Evolutionary conservation across 2,329 filamentous ascomycete species (phyloP).

Genomic region (Hypoxylon sp.): DNA sequence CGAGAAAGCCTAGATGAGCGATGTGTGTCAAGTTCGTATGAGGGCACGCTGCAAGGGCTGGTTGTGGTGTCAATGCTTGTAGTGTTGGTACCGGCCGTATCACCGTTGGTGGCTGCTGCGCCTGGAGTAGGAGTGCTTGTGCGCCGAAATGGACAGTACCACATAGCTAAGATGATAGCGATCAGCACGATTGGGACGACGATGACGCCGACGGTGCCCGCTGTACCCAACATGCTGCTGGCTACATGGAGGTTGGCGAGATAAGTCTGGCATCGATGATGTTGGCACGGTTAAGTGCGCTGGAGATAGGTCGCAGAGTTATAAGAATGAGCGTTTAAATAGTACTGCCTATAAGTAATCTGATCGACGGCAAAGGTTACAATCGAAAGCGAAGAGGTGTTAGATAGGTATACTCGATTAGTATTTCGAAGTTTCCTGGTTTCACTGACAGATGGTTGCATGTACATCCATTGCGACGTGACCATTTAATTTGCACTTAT

Average conservation of each 20-base stretch:
- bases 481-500: conserved; percentile 39
- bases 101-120: neutral
- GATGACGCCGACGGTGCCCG: conserved; percentile 37
- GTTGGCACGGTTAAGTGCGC: conserved; percentile 9
- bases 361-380: conserved; percentile 8
- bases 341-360: neutral
- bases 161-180: conserved; percentile 39
- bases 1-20: conserved; percentile 37
- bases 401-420: conserved; percentile 15
- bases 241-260: conserved; percentile 1
- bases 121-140: conserved; percentile 11
- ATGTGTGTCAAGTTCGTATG: conserved; percentile 32
- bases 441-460: conserved; percentile 28
- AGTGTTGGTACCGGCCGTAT: neutral
- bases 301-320: neutral
- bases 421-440: conserved; percentile 32
- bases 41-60: conserved; percentile 19
- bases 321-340: conserved; percentile 10
- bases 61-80: conserved; percentile 7
- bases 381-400: conserved; percentile 5
- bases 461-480: conserved; percentile 32
- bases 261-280: conserved; percentile 23
- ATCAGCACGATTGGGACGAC: conserved; percentile 37
- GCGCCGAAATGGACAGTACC: conserved; percentile 38
- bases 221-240: conserved; percentile 38